A percentile compares a stretch with the other conserved stretches of the same genome.
These are phyloP conservation scores for Cicer pinnatifidum DNA, from an alignment of 306 rosid species.

Conservation along the genomic window DNA sequence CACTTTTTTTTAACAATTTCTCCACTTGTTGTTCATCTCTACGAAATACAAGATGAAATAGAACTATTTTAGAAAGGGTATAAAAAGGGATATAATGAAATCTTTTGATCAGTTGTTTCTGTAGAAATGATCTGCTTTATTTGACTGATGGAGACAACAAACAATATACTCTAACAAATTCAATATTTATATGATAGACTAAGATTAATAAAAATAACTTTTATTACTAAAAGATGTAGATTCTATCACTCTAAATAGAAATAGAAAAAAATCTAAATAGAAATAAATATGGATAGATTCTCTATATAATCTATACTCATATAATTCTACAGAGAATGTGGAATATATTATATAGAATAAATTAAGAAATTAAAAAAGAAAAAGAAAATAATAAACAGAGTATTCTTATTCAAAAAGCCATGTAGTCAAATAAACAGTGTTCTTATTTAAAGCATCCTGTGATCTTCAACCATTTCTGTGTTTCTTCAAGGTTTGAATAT, in stretches of 20 bases:
- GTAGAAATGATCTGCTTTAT: not conserved
- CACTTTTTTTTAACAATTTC: too few relatives aligned
- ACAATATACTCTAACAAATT: not conserved
- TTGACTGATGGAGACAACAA: not conserved
- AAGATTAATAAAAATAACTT: not conserved
- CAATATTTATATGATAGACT: not conserved
- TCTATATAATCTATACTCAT: not conserved
- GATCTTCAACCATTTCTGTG: not conserved
- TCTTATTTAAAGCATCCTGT: not conserved
- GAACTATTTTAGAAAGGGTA: not conserved
- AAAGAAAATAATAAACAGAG: not conserved
- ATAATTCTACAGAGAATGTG: not conserved
- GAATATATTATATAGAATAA: not conserved
- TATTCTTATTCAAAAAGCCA: not conserved
- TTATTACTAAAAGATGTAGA: too few relatives aligned
- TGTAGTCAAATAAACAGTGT: not conserved
- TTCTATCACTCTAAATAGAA: not conserved
- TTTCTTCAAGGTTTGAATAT: not conserved
- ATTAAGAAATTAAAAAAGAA: too few relatives aligned
- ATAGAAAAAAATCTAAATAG: not conserved
- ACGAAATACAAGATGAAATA: not conserved
- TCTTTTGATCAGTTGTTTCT: not conserved
- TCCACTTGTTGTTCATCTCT: not conserved
- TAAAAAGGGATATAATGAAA: not conserved
- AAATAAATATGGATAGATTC: not conserved